Evolutionary conservation across 192 early-diverging fungal genomes (phyloP).

Genomic region (Geranomyces variabilis): DNA sequence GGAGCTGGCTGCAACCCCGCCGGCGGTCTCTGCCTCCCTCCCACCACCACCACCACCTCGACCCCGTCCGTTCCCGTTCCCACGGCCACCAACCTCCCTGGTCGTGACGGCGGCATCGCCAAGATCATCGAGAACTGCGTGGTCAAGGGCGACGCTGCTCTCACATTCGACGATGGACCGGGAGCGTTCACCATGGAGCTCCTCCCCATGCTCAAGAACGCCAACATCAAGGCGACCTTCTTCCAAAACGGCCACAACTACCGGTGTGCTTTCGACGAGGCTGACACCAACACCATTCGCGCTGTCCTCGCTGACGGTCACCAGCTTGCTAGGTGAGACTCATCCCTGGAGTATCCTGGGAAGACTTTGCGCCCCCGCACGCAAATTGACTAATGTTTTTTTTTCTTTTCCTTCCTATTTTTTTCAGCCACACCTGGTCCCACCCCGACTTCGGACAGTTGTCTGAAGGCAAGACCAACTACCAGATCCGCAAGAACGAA

Average conservation of each 20-base stretch:
- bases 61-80: no score
- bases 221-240: slow-evolving; percentile 61
- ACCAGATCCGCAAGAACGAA: slow-evolving; percentile 63
- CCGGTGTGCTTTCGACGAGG: slow-evolving; percentile 37
- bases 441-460: slow-evolving; percentile 40
- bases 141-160: slow-evolving; percentile 21
- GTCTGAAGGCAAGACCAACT: slow-evolving; percentile 50
- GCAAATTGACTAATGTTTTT: slow-evolving; percentile 57
- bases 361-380: slow-evolving; percentile 28
- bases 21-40: no score
- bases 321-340: slow-evolving; percentile 42
- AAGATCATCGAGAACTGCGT: slow-evolving; percentile 23
- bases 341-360: slow-evolving; percentile 41
- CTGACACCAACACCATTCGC: slow-evolving; percentile 28
- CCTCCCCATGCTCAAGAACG: slow-evolving; percentile 46
- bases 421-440: no score
- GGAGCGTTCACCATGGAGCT: slow-evolving; percentile 49
- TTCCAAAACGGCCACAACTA: slow-evolving; percentile 69
- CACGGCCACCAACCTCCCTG: no score
- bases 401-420: slow-evolving; percentile 42
- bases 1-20: no score
- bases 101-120: background rate
- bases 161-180: slow-evolving; percentile 69
- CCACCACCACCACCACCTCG: no score
- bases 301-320: slow-evolving; percentile 60